Percentiles rank a stretch among this genome's conserved stretches.
Evolutionary conservation across 108 stramenopile species (phyloP).

Genomic region (Cafeteria roenbergensis): DNA sequence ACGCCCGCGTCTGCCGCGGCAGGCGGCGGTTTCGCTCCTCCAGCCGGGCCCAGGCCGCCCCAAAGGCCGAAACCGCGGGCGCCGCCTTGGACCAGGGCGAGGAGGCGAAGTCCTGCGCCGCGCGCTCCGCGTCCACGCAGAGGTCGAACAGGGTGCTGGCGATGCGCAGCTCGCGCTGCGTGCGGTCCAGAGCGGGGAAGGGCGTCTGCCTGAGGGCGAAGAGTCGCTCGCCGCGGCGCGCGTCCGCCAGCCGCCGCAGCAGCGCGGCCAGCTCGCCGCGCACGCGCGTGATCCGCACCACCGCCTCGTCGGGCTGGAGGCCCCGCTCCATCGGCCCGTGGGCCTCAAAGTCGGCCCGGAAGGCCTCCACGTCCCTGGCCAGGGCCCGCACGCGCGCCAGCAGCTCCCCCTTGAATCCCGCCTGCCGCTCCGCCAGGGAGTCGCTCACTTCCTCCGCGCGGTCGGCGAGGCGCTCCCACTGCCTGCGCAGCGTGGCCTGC

Average conservation of each 20-base stretch:
- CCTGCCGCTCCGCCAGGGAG: constrained; percentile 32
- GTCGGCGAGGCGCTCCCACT: constrained; percentile 43
- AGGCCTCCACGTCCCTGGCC: constrained; percentile 11
- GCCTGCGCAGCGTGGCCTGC: constrained; percentile 29
- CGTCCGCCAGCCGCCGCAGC: constrained; percentile 40
- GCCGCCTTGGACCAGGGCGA: too few species aligned
- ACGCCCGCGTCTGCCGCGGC: not conserved
- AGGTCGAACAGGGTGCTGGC: constrained; percentile 43
- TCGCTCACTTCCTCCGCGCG: constrained; percentile 40
- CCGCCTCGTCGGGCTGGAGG: constrained; percentile 35
- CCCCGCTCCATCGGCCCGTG: constrained; percentile 32
- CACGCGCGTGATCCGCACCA: constrained; percentile 35
- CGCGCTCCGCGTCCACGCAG: constrained; percentile 32
- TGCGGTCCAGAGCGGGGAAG: constrained; percentile 36
- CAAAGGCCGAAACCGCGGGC: too few species aligned
- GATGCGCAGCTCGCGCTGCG: constrained; percentile 35
- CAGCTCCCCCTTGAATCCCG: constrained; percentile 43
- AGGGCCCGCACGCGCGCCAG: constrained; percentile 39
- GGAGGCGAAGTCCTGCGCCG: not conserved
- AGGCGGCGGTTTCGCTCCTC: not conserved
- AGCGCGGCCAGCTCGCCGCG: constrained; percentile 36
- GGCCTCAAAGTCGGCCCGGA: constrained; percentile 25
- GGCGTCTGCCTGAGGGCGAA: constrained; percentile 38
- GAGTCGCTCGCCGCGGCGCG: constrained; percentile 38
- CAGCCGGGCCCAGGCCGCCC: too few species aligned